A percentile compares a stretch with the other conserved stretches of the same genome.
These are phyloP conservation scores for Epichloe coenophiala DNA, from an alignment of 2,329 filamentous ascomycete genomes.

Conservation along the genomic window DNA sequence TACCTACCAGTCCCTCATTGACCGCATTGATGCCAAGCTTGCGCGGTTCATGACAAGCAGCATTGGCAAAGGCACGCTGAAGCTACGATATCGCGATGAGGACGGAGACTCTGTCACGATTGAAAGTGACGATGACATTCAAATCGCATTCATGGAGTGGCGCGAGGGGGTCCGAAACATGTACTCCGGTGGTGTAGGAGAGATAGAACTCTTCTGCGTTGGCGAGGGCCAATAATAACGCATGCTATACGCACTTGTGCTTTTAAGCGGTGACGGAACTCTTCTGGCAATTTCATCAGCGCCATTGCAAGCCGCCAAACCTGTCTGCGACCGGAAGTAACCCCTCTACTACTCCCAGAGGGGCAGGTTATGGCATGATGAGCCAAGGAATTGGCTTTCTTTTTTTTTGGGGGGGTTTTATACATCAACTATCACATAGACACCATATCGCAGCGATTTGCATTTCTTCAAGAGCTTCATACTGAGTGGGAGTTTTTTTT, in stretches of 20 bases:
- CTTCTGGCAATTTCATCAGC: background rate
- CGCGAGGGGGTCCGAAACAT: conserved; percentile 50
- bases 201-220: conserved; percentile 79
- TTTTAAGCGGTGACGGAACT: background rate
- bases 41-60: conserved; percentile 74
- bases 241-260: too few species aligned
- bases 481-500: conserved; percentile 2
- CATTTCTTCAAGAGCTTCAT: conserved; percentile 4
- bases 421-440: conserved; percentile 13
- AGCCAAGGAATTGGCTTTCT: background rate
- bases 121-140: conserved; percentile 89
- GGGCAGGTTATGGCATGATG: background rate
- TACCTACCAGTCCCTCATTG: conserved; percentile 81
- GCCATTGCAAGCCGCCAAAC: background rate
- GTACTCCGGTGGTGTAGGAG: conserved; percentile 60
- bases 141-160: conserved; percentile 92
- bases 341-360: background rate
- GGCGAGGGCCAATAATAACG: conserved; percentile 25
- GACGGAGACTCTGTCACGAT: conserved; percentile 91
- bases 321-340: background rate
- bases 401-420: background rate
- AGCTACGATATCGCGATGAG: conserved; percentile 80
- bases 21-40: conserved; percentile 92
- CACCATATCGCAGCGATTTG: conserved; percentile 17
- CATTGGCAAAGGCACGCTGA: conserved; percentile 69